Conservation (phyloP, 2,329 filamentous ascomycete species). For the Colletotrichum truncatum region DNA sequence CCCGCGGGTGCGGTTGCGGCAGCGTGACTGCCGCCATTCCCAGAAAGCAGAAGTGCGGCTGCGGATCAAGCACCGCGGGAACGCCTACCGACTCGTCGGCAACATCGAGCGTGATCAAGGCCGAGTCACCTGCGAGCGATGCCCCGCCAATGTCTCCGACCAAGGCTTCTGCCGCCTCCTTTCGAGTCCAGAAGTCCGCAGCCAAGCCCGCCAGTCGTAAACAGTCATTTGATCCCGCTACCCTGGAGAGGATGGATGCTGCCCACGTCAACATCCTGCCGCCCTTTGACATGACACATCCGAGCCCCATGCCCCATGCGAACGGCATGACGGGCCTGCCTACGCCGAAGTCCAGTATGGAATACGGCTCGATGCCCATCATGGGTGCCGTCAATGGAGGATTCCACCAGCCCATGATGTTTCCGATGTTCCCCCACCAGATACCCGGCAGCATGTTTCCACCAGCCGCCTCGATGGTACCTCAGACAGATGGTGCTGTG, state of each 20-base stretch:
- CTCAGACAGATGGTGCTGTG: background rate
- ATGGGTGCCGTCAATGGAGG: constrained; percentile 26
- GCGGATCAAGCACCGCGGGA: constrained; percentile 46
- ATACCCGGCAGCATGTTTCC: constrained; percentile 20
- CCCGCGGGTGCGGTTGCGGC: constrained; percentile 68
- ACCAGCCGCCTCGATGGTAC: constrained; percentile 1
- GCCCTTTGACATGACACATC: constrained; percentile 36
- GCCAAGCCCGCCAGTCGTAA: constrained; percentile 51
- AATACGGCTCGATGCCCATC: constrained; percentile 27
- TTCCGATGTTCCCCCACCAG: constrained; percentile 22
- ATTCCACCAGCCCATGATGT: constrained; percentile 28
- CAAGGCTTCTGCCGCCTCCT: constrained; percentile 43
- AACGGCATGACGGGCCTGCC: constrained; percentile 33
- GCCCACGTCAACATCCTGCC: constrained; percentile 59
- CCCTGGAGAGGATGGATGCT: constrained; percentile 63
- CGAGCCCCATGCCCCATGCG: constrained; percentile 29
- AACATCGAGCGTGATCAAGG: constrained; percentile 30
- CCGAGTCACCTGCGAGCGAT: constrained; percentile 39
- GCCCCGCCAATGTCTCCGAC: constrained; percentile 44
- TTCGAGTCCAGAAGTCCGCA: constrained; percentile 56
- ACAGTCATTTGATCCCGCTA: constrained; percentile 58
- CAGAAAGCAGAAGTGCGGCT: constrained; percentile 64
- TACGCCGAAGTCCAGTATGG: constrained; percentile 13
- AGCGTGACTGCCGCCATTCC: constrained; percentile 73
- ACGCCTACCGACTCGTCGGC: constrained; percentile 23